Percentiles rank a stretch among this genome's conserved stretches.
Evolutionary conservation across 257 asterid genomes (phyloP).

Genomic region (Solanum lycopersicoides): DNA sequence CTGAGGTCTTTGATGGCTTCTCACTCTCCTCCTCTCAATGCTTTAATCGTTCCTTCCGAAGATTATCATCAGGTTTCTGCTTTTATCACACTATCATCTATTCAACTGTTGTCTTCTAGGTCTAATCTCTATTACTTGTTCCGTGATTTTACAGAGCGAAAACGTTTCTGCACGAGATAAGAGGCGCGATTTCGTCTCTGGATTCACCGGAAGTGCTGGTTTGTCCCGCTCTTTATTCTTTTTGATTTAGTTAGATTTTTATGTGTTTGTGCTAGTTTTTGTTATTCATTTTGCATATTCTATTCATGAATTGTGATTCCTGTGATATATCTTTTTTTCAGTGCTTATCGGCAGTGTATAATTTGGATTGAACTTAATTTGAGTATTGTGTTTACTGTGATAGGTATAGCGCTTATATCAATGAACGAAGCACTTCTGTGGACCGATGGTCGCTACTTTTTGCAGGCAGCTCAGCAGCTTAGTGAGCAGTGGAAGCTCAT

Average conservation of each 20-base stretch:
- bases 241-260: neutral
- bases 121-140: neutral
- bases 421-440: conserved; percentile 75
- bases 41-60: conserved; percentile 84
- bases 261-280: neutral
- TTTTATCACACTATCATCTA: neutral
- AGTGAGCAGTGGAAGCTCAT: conserved; percentile 86
- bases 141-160: conserved; percentile 59
- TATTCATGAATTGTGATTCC: neutral
- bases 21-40: conserved; percentile 79
- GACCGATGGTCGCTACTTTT: conserved; percentile 95
- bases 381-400: neutral
- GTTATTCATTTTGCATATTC: neutral
- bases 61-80: conserved; percentile 81
- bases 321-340: too few species aligned
- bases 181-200: conserved; percentile 82
- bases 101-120: neutral
- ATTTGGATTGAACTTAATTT: neutral
- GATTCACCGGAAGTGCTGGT: conserved; percentile 96
- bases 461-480: conserved; percentile 87
- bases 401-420: conserved; percentile 85
- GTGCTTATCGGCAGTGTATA: too few species aligned
- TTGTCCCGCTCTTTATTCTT: conserved; percentile 5
- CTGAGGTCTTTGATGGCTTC: conserved; percentile 71
- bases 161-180: conserved; percentile 87